Evolutionary conservation across 2,329 filamentous ascomycete genomes (phyloP), one percentile per base, ranked within the genome.

Genomic region (Pyrenophora teres): DNA sequence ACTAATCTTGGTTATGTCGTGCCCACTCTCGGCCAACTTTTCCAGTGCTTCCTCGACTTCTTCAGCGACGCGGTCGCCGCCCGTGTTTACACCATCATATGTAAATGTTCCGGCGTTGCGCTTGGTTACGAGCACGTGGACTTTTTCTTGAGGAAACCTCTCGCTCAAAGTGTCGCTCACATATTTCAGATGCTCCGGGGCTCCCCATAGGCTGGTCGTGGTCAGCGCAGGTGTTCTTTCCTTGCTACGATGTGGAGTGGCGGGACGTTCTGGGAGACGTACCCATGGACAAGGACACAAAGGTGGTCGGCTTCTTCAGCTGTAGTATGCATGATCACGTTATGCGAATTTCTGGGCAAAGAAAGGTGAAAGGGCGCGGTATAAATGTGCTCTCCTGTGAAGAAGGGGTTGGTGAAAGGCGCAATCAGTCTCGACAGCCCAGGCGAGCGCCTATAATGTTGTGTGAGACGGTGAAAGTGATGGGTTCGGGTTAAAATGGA

Each of bases 1-100:
- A 71, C 92, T 96, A 58, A 97, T 79, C 75, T 92, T 95, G 40
- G 77, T 87, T 65, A 97, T 88, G 36, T 83, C 81, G 60, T 87
- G 84, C 18, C 91, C 92, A 23, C 80, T 77, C 36, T 76, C 76
- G 41, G 83, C 80, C 27, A 86, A 63, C 25, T 77, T 74, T 21
- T 79, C 74, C 23, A 88, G 73, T 16, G 77, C 78, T 42, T 84
- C 77, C 65, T 88, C 86, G 31, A 89, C 80, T 64, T 89, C 86
- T 49, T 80, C 74, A 2, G 83, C 82, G 47, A 86, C 78, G 49
- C 88, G 81, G 63, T 90, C 85, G 47, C 85, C 88, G 52, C 87
- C 87, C 6, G 86, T 74, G 60, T 89, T 87, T 59, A 89, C 84
- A 57, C 86, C 84, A 71, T 87, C 84, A 67, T 86, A 87, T 8